Percentiles rank a stretch among this genome's conserved stretches.
Conservation (phyloP, 495 filamentous ascomycete genomes). For the Aspergillus incahuasiensis region DNA sequence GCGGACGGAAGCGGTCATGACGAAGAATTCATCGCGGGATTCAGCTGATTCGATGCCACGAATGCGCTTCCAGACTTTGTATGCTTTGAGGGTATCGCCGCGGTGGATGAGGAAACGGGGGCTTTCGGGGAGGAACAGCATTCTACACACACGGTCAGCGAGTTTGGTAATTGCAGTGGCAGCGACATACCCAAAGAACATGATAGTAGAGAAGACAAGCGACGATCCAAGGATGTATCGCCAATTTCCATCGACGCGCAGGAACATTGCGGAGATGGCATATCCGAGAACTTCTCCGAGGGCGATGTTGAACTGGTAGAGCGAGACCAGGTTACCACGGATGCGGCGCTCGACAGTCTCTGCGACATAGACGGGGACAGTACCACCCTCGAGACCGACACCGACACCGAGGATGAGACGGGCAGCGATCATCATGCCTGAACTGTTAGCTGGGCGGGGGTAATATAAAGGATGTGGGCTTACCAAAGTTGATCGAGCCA, state of each 20-base stretch:
- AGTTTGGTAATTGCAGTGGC: no score
- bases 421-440: conserved; percentile 54
- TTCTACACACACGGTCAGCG: conserved; percentile 40
- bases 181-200: conserved; percentile 6
- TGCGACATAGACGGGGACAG: conserved; percentile 54
- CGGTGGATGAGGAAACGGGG: conserved; percentile 58
- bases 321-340: conserved; percentile 57
- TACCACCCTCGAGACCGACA: conserved; percentile 58
- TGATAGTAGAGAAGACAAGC: conserved; percentile 57
- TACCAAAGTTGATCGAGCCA: conserved; percentile 50
- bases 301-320: conserved; percentile 62
- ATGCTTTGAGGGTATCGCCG: conserved; percentile 43
- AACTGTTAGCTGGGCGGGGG: no score
- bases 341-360: conserved; percentile 46
- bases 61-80: conserved; percentile 57
- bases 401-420: conserved; percentile 57
- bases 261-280: conserved; percentile 57
- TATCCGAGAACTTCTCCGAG: conserved; percentile 60
- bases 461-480: not conserved
- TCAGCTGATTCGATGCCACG: conserved; percentile 47
- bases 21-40: conserved; percentile 55
- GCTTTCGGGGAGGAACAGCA: conserved; percentile 56
- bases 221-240: conserved; percentile 62
- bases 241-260: conserved; percentile 56
- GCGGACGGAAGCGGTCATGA: conserved; percentile 40